phyloP scores from a whole-genome alignment of 306 rosid genomes.

The Hippophae gyantsensis region DNA sequence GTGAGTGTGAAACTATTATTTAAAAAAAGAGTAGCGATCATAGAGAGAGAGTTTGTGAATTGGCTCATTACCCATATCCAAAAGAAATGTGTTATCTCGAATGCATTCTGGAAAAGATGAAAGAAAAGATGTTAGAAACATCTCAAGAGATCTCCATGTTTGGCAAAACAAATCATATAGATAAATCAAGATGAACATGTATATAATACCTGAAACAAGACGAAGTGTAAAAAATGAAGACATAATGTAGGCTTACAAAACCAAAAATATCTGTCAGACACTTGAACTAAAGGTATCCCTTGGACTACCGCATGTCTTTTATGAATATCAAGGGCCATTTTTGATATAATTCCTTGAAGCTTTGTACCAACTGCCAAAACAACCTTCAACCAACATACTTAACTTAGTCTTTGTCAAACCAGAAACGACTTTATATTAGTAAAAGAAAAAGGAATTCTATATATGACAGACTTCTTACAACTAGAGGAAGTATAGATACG shows the following conservation, averaged over 20 bases:
- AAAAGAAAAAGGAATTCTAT: not conserved
- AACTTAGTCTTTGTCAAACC: constrained; percentile 5
- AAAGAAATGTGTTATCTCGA: constrained; percentile 85
- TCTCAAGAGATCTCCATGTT: constrained; percentile 1
- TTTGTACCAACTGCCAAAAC: constrained; percentile 85
- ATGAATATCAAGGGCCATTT: constrained; percentile 84
- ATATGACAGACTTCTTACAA: constrained; percentile 32
- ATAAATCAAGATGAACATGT: not conserved
- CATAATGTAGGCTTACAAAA: constrained; percentile 66
- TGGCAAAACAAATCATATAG: not conserved
- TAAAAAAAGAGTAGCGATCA: not conserved
- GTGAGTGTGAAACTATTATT: constrained; percentile 5
- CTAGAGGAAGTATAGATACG: constrained; percentile 67
- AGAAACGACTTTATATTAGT: not conserved
- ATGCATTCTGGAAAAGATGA: constrained; percentile 65
- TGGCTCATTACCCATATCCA: constrained; percentile 54
- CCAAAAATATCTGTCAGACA: constrained; percentile 86
- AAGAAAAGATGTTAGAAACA: constrained; percentile 16
- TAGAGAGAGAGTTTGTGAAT: not conserved
- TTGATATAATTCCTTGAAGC: constrained; percentile 78
- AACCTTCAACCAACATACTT: constrained; percentile 40
- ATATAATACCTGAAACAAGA: constrained; percentile 67
- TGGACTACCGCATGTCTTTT: constrained; percentile 91
- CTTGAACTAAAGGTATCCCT: constrained; percentile 96
- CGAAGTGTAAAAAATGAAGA: constrained; percentile 78